A percentile compares a stretch with the other conserved stretches of the same genome.
Evolutionary conservation across 2,329 filamentous ascomycete genomes (phyloP).

Genomic region (Verticillium nubilum): DNA sequence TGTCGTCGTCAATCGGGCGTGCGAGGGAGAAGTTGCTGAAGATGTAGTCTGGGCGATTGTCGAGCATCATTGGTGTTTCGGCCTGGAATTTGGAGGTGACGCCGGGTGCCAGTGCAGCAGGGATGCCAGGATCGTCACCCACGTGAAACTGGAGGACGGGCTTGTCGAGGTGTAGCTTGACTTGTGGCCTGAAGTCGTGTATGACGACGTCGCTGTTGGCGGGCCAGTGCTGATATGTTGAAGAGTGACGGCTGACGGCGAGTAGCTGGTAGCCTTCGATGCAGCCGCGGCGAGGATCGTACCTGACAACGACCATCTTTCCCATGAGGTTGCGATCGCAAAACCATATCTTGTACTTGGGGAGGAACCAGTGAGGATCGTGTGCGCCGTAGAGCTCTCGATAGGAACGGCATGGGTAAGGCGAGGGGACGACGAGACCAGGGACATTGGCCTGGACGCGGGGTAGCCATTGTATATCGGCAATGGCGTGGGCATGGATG

Average conservation of each 20-base stretch:
- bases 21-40: slow-evolving; percentile 66
- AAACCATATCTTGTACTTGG: slow-evolving; percentile 80
- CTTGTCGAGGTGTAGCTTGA: slow-evolving; percentile 68
- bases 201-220: slow-evolving; percentile 62
- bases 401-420: slow-evolving; percentile 58
- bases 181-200: slow-evolving; percentile 63
- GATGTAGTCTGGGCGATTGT: slow-evolving; percentile 40
- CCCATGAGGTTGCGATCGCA: slow-evolving; percentile 68
- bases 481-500: slow-evolving; percentile 53
- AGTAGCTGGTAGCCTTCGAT: slow-evolving; percentile 79
- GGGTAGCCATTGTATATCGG: slow-evolving; percentile 67
- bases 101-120: not conserved
- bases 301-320: slow-evolving; percentile 70
- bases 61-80: slow-evolving; percentile 48
- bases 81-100: slow-evolving; percentile 31
- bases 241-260: slow-evolving; percentile 52
- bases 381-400: slow-evolving; percentile 68
- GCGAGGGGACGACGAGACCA: slow-evolving; percentile 41
- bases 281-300: slow-evolving; percentile 64
- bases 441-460: slow-evolving; percentile 66
- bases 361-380: slow-evolving; percentile 79
- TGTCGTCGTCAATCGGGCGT: slow-evolving; percentile 35
- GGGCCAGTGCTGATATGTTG: slow-evolving; percentile 55
- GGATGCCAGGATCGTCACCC: not conserved
- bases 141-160: slow-evolving; percentile 57